These are phyloP conservation scores for Fonsecaea nubica DNA, from an alignment of 2,329 filamentous ascomycete species.

Conservation along the genomic window DNA sequence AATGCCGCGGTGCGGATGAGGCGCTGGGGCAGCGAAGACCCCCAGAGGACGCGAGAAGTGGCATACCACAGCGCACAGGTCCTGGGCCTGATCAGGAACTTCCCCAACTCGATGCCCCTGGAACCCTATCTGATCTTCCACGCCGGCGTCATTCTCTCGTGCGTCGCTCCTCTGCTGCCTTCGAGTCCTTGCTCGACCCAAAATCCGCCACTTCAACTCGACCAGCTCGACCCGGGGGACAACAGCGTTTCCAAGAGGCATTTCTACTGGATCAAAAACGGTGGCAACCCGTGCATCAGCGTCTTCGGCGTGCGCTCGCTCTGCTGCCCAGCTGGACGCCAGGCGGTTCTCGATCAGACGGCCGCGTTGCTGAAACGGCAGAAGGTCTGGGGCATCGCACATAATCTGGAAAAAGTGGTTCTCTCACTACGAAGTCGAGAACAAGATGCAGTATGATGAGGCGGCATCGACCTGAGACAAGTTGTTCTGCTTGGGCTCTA, in stretches of 20 bases:
- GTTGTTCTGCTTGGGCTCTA: neutral
- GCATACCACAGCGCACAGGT: conserved; percentile 13
- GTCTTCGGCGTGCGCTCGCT: neutral
- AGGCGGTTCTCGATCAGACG: neutral
- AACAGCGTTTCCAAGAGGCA: neutral
- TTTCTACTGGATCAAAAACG: neutral
- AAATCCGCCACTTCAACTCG: neutral
- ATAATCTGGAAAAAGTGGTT: neutral
- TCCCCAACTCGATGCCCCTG: neutral
- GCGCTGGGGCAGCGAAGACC: conserved; percentile 2
- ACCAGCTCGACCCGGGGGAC: neutral
- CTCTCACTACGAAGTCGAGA: neutral
- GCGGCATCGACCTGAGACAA: neutral
- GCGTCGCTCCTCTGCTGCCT: neutral
- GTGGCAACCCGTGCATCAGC: neutral
- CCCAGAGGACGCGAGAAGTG: neutral
- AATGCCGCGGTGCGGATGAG: neutral
- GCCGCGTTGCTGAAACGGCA: neutral
- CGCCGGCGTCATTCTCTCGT: conserved; percentile 15
- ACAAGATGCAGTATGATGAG: neutral
- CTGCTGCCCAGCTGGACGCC: neutral
- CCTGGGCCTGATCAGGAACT: conserved; percentile 1
- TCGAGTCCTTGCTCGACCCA: neutral
- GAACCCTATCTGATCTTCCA: conserved; percentile 15
- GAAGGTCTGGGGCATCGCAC: neutral